Conservation (phyloP, 768 basidiomycete species). For the Russula earlei region DNA sequence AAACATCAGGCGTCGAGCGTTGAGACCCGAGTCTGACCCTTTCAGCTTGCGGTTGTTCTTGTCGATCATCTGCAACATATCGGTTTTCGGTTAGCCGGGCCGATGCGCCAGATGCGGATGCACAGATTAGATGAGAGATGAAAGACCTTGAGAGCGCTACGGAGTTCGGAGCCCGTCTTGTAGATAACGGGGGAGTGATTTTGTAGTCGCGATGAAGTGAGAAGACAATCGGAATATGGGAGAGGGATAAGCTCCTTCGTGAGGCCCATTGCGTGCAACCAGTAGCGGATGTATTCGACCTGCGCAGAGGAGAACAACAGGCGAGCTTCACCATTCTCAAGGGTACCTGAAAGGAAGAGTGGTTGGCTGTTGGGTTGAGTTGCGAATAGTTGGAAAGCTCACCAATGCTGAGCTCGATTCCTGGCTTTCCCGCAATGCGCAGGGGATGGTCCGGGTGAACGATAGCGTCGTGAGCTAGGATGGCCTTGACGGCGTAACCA, state of each 20-base stretch:
- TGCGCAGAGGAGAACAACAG: constrained; percentile 76
- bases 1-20: constrained; percentile 50
- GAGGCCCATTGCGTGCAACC: constrained; percentile 65
- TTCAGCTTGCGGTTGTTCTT: constrained; percentile 76
- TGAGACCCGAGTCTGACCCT: constrained; percentile 46
- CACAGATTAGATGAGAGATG: constrained; percentile 1
- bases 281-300: constrained; percentile 78
- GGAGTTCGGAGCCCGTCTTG: constrained; percentile 43
- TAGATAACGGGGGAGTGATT: constrained; percentile 52
- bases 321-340: constrained; percentile 65
- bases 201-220: constrained; percentile 48
- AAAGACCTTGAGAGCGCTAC: constrained; percentile 48
- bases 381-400: constrained; percentile 7
- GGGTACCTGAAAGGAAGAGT: constrained; percentile 38
- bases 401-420: constrained; percentile 68
- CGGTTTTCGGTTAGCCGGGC: background rate
- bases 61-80: constrained; percentile 46
- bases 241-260: constrained; percentile 57
- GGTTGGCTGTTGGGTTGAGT: background rate
- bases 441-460: constrained; percentile 68
- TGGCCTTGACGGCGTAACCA: constrained; percentile 53
- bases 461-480: constrained; percentile 59
- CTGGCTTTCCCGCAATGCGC: constrained; percentile 49
- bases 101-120: background rate
- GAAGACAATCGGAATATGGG: constrained; percentile 69